Evolutionary conservation across 2,329 filamentous ascomycete species (phyloP).

Genomic region (Nakataea oryzae): DNA sequence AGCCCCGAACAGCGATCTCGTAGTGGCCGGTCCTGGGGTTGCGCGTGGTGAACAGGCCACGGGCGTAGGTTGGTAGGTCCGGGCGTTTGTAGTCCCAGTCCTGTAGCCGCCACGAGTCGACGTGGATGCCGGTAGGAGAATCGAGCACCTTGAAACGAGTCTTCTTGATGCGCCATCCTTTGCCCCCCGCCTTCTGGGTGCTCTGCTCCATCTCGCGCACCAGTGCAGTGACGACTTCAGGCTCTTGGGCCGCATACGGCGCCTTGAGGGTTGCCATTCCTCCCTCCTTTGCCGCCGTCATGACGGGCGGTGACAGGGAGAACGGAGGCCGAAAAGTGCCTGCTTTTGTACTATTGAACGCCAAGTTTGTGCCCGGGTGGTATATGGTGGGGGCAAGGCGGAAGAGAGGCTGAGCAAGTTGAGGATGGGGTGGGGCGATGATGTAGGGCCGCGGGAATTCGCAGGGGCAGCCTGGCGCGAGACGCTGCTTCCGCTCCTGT

Average conservation of each 20-base stretch:
- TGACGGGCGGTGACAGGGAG: neutral
- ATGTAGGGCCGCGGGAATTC: neutral
- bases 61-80: constrained; percentile 81
- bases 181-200: constrained; percentile 41
- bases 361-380: neutral
- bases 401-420: neutral
- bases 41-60: constrained; percentile 80
- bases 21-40: constrained; percentile 49
- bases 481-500: no score
- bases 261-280: constrained; percentile 24
- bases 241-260: constrained; percentile 61
- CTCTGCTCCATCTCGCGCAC: constrained; percentile 48
- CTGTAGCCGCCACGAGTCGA: constrained; percentile 87
- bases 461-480: no score
- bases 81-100: constrained; percentile 93
- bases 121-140: constrained; percentile 53
- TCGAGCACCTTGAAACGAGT: constrained; percentile 59
- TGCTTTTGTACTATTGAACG: neutral
- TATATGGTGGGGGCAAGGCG: neutral
- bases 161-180: constrained; percentile 67
- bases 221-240: constrained; percentile 54
- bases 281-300: neutral
- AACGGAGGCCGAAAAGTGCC: neutral
- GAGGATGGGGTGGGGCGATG: neutral
- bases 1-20: constrained; percentile 81